These are phyloP conservation scores for Angomonas ambiguus DNA, from an alignment of 208 protist genomes.

Conservation along the genomic window DNA sequence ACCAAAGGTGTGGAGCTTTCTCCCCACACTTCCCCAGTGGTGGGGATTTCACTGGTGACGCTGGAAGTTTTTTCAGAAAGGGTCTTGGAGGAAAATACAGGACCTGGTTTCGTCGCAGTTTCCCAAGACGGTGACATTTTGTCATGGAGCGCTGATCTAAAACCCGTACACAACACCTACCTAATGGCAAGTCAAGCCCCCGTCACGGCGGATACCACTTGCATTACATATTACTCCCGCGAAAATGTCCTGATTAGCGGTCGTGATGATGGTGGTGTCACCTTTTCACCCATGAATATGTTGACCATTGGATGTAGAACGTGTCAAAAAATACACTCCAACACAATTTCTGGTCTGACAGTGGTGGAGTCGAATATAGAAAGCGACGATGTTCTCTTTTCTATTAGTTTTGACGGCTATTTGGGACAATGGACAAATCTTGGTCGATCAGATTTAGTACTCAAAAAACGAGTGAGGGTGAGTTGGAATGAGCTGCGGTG, in stretches of 20 bases:
- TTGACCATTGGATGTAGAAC: slow-evolving; percentile 24
- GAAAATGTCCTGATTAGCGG: slow-evolving; percentile 24
- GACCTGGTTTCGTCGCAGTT: not conserved
- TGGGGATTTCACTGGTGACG: not conserved
- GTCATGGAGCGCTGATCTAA: not conserved
- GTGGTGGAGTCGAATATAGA: not conserved
- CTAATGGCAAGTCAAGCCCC: not conserved
- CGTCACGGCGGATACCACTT: not conserved
- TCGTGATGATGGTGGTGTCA: slow-evolving; percentile 39
- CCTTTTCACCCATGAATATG: slow-evolving; percentile 27
- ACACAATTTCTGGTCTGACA: slow-evolving; percentile 7
- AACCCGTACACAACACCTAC: not conserved
- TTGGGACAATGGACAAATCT: slow-evolving; percentile 32
- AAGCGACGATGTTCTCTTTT: slow-evolving; percentile 25
- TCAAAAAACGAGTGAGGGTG: slow-evolving; percentile 17
- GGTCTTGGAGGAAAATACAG: not conserved
- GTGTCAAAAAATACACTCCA: slow-evolving; percentile 24
- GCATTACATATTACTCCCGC: not conserved
- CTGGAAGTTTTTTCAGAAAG: not conserved
- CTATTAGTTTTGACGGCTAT: slow-evolving; percentile 53
- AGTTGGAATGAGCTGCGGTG: slow-evolving; percentile 48
- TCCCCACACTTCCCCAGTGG: not conserved
- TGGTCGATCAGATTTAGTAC: slow-evolving; percentile 8
- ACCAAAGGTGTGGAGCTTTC: not conserved
- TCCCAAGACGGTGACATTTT: not conserved